phyloP scores from a whole-genome alignment of 2,329 filamentous ascomycete species.

The Diaporthe helianthi region DNA sequence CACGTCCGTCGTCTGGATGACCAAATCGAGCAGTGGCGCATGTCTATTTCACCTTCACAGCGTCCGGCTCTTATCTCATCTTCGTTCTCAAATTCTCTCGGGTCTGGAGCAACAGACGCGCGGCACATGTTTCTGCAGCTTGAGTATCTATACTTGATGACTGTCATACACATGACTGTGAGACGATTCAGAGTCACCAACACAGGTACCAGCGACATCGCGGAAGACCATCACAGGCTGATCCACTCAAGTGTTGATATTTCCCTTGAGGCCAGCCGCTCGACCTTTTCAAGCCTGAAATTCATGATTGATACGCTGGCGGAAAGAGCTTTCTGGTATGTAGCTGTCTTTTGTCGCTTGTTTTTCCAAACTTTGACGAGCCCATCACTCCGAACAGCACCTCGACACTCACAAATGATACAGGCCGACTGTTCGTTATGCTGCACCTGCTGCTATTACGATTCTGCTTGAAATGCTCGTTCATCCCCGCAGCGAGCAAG shows the following conservation, averaged over 20 bases:
- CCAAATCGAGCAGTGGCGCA: conserved; percentile 4
- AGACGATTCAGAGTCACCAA: not conserved
- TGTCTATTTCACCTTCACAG: not conserved
- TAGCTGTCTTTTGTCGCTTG: not conserved
- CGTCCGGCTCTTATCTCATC: not conserved
- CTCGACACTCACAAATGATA: not conserved
- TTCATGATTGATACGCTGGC: not conserved
- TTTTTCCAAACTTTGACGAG: not conserved
- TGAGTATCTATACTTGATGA: conserved; percentile 14
- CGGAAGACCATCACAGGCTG: not conserved
- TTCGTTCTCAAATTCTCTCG: not conserved
- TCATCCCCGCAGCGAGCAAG: not conserved
- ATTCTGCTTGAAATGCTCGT: not conserved
- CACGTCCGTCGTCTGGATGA: conserved; percentile 3
- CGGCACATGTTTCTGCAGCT: not conserved
- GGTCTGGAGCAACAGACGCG: not conserved
- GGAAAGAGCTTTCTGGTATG: not conserved
- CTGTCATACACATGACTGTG: not conserved
- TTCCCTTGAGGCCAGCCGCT: conserved; percentile 1
- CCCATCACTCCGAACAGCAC: not conserved
- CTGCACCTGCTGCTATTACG: not conserved
- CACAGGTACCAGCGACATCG: not conserved
- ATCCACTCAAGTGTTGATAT: conserved; percentile 9
- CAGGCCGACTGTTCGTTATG: not conserved
- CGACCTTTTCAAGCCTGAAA: not conserved